Evolutionary conservation across 1,139 yeast genomes (phyloP).

Genomic region (Sugiyamaella castrensis): DNA sequence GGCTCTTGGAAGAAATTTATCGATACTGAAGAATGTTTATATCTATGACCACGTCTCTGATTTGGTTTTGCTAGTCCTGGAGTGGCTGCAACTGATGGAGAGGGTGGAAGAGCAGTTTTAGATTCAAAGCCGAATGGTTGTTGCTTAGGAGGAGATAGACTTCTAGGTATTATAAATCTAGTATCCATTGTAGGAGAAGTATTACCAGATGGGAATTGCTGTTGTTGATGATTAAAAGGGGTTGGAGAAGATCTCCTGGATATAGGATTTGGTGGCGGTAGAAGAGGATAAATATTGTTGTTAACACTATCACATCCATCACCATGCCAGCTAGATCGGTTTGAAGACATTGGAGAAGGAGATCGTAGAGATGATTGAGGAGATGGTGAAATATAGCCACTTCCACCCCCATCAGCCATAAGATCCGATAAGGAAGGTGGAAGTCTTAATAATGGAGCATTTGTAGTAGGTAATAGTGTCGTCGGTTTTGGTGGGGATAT

Average conservation of each 20-base stretch:
- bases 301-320: constrained; percentile 2
- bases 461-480: not conserved
- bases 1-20: constrained; percentile 96
- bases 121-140: constrained; percentile 41
- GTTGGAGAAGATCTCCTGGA: not conserved
- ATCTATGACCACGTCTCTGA: constrained; percentile 82
- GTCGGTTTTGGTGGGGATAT: not conserved
- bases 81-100: constrained; percentile 18
- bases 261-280: not conserved
- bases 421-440: constrained; percentile 7
- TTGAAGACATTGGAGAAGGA: constrained; percentile 14
- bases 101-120: constrained; percentile 25
- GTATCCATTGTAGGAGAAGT: constrained; percentile 13
- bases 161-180: constrained; percentile 13
- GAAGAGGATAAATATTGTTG: constrained; percentile 1
- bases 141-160: constrained; percentile 14
- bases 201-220: no score
- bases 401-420: constrained; percentile 7
- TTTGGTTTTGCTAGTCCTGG: constrained; percentile 15
- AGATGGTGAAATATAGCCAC: not conserved
- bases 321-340: constrained; percentile 20
- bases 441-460: constrained; percentile 1
- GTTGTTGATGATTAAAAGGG: not conserved
- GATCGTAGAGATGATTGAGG: constrained; percentile 9
- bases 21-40: constrained; percentile 95